Conservation (phyloP, 2,329 filamentous ascomycete genomes). For the Waltergamsia citrina region DNA sequence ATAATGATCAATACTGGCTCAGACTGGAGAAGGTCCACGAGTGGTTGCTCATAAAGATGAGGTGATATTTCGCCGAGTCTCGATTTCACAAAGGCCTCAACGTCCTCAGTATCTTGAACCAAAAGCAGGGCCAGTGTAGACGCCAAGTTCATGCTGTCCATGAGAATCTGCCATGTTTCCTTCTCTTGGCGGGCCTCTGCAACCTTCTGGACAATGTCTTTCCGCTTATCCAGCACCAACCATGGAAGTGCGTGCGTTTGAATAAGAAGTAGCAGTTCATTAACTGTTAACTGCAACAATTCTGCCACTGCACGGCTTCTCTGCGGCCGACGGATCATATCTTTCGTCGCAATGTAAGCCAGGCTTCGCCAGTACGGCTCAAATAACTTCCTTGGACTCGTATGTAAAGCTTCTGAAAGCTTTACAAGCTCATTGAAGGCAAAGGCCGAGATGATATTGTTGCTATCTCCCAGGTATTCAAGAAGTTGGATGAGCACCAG, state of each 20-base stretch:
- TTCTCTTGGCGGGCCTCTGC: constrained; percentile 65
- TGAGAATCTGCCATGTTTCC: constrained; percentile 46
- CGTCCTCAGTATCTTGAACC: constrained; percentile 43
- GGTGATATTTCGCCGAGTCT: constrained; percentile 60
- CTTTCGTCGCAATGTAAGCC: constrained; percentile 73
- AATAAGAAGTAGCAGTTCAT: constrained; percentile 64
- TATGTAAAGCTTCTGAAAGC: constrained; percentile 55
- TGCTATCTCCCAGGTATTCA: constrained; percentile 78
- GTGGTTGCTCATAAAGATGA: constrained; percentile 55
- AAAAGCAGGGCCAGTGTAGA: constrained; percentile 50
- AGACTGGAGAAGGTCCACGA: constrained; percentile 61
- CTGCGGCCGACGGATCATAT: constrained; percentile 72
- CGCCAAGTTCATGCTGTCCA: constrained; percentile 47
- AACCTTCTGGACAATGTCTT: constrained; percentile 72
- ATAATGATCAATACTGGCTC: constrained; percentile 70
- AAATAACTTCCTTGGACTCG: constrained; percentile 60
- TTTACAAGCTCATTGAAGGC: constrained; percentile 76
- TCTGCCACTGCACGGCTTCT: constrained; percentile 74
- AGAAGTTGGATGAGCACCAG: constrained; percentile 75
- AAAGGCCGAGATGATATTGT: constrained; percentile 67
- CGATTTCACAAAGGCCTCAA: constrained; percentile 58
- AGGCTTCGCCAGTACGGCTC: constrained; percentile 84
- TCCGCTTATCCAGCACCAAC: constrained; percentile 69
- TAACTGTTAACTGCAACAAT: constrained; percentile 64
- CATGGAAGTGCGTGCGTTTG: constrained; percentile 79